Base-by-base conservation (phyloP, 1,284 basidiomycete species). In the Cryptococcus floricola region DNA sequence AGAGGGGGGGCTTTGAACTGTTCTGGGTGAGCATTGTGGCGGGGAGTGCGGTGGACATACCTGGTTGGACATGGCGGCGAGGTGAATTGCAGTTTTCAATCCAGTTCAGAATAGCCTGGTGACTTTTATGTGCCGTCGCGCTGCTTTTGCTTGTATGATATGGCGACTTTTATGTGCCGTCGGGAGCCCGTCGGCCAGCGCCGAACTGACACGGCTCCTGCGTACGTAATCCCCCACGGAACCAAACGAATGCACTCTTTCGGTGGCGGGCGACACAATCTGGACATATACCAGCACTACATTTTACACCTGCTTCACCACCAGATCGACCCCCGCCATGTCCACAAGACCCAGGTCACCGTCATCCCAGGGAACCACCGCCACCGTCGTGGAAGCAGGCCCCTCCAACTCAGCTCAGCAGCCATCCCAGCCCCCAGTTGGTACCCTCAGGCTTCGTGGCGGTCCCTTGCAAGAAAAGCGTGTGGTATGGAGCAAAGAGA, bases 401-500 rank as follows among this genome's bases (percentile, higher is more conserved):
- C 61, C 54, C 5, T 57, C 53, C 16, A 53, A 38, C 39, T 50
- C n/a, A 60, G 61, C 23, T 44, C 62, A 18, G 48, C 52, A 45
- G 39, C 56, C 14, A 16, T 12, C 27, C 12, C 39, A 39, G 12
- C 57, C 56, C 10, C 60, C 60, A 6, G 57, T 67, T 3, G 74
- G 75, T 12, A 68, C 73, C 0, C 53, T 80, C 14, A 67, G 69
- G 23, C 55, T 80, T 8, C 62, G 78, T 10, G 78, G 77, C 3
- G 72, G 65, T 5, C 71, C 71, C 0, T 27, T 59, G 12, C 62
- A 67, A 8, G 58, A 68, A 2, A 69, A 65, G 39, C 60, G 68
- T 23, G 79, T 80, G 1, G 67, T 72, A 44, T 80, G 78, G 78
- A 67, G 65, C 2, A 69, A 78, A 2, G 77, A 73, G 34, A 77